Base-by-base conservation (phyloP, 1,284 basidiomycete genomes). In the Coniferiporia sulphurascens region DNA sequence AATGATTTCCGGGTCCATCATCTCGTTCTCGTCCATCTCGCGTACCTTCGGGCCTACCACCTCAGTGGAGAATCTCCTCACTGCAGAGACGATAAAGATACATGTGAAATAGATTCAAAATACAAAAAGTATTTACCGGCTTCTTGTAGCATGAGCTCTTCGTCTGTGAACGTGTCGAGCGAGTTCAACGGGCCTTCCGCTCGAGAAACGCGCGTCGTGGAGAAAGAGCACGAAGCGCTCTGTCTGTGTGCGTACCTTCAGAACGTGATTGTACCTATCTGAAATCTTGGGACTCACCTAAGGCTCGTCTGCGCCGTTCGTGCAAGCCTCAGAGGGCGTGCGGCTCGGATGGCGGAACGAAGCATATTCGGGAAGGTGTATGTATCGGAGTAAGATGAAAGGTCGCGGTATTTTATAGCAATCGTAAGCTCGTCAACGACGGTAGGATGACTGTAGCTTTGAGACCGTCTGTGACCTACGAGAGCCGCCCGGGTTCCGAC, bases 11-110 rank as follows among this genome's bases (percentile, higher is more conserved):
- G 91, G 86, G 72, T 98, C 94, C 97, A 99, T 99, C 68, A 77
- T 78, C 74, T 99, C 97, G 56, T 88, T 89, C 79, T 99, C 96
- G 72, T 99, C 96, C 97, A 99, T 99, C 70, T 95, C 92, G 45
- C 87, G 84, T 58, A 98, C 95, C 71, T 86, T 92, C 49, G 97
- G 96, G 9, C 76, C 90, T 21, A 99, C 85, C 36, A 96, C 87
- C 58, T 98, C 94, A 61, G 84, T 78, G 0, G 96, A 93, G 66
- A 98, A 98, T 45, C 90, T 86, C 69, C 82, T 82, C 22, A 97
- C 95, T 93, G 63, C 17, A 48, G 38, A 41, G 3, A 41, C 38
- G 7, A n/a, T 52, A 7, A 22, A 19, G 44, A 15, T 49, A 8
- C 21, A 44, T 12, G n/a, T 7, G 15, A 10, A 19, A 27, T 27